Conservation (phyloP, 192 early-diverging fungal species). For the Backusella morwellensis region DNA sequence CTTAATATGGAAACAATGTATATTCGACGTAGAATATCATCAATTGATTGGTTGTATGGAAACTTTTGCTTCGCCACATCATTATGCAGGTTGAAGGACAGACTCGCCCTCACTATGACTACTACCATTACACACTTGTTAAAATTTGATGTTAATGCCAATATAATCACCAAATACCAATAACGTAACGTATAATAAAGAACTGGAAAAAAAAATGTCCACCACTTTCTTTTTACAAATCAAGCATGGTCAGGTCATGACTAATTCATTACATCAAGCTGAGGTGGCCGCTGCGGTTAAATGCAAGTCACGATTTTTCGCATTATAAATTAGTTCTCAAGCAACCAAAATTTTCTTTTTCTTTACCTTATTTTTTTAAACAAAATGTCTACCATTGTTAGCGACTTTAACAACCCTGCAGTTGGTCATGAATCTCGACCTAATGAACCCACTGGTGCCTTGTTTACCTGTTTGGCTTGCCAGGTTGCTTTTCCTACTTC, state of each 20-base stretch:
- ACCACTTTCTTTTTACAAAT: neutral
- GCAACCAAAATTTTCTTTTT: neutral
- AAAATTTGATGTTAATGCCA: neutral
- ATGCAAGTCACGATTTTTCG: neutral
- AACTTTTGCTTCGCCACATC: neutral
- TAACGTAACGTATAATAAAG: neutral
- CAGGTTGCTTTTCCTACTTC: conserved; percentile 91
- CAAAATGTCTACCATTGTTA: neutral
- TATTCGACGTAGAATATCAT: no score
- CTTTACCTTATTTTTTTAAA: neutral
- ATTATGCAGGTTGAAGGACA: neutral
- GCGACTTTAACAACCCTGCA: neutral
- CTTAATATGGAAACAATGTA: no score
- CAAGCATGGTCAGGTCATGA: neutral
- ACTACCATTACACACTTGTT: neutral
- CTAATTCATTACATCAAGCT: neutral
- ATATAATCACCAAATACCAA: neutral
- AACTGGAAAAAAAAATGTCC: neutral
- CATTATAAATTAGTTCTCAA: neutral
- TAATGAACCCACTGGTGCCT: neutral
- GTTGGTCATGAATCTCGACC: neutral
- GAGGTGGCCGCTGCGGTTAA: neutral
- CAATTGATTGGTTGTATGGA: neutral
- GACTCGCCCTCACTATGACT: neutral
- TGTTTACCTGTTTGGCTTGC: conserved; percentile 87